Evolutionary conservation across 2,329 filamentous ascomycete genomes (phyloP).

Genomic region (Pyrenophora graminea): DNA sequence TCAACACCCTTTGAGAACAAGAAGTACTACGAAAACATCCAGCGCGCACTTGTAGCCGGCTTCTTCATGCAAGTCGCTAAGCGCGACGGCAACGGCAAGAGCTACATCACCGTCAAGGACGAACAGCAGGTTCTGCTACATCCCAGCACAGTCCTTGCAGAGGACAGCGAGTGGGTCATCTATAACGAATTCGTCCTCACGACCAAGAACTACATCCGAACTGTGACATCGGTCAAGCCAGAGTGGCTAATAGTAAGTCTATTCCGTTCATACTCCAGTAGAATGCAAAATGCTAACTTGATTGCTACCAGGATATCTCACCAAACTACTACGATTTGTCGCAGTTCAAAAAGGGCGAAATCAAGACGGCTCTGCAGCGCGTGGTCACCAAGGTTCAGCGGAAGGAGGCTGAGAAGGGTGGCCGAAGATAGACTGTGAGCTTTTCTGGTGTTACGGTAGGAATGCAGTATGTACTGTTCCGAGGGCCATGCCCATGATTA

Average conservation of each 20-base stretch:
- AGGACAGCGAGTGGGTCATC: conserved; percentile 93
- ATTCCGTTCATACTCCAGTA: neutral
- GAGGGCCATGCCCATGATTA: neutral
- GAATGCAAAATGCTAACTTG: conserved; percentile 5
- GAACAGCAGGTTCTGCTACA: conserved; percentile 92
- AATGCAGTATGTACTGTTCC: neutral
- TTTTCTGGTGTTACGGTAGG: neutral
- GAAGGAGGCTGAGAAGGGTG: conserved; percentile 49
- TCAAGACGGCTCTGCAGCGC: conserved; percentile 68
- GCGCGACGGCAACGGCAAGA: conserved; percentile 84
- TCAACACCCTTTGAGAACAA: conserved; percentile 92
- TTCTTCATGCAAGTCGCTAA: conserved; percentile 99
- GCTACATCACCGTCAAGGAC: conserved; percentile 95
- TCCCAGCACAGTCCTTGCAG: conserved; percentile 84
- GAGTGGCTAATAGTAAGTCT: conserved; percentile 86
- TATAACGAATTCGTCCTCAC: conserved; percentile 99
- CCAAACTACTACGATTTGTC: conserved; percentile 88
- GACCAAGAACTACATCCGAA: conserved; percentile 96
- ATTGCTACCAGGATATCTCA: conserved; percentile 74
- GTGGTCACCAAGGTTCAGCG: conserved; percentile 60
- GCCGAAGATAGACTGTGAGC: neutral
- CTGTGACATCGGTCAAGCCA: conserved; percentile 85
- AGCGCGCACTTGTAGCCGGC: conserved; percentile 84
- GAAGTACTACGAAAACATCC: conserved; percentile 98
- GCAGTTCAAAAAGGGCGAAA: conserved; percentile 81